Evolutionary conservation across 148 eudicot species (phyloP).

Genomic region (Chenopodium suecicum): DNA sequence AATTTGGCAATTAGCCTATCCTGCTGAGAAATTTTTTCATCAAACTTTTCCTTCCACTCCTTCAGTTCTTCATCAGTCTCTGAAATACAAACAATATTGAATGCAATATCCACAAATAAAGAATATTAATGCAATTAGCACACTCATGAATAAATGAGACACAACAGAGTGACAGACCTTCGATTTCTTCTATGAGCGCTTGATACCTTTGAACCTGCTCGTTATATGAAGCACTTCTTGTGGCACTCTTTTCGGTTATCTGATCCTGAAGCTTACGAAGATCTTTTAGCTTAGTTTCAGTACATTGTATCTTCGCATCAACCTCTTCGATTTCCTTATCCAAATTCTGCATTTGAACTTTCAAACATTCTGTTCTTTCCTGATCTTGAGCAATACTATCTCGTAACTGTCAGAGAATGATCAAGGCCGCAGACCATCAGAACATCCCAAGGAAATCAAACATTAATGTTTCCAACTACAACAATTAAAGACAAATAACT

Average conservation of each 20-base stretch:
- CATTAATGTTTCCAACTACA: background rate
- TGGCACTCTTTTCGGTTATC: constrained; percentile 57
- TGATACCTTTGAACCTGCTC: constrained; percentile 56
- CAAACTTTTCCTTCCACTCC: constrained; percentile 74
- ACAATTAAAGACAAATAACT: background rate
- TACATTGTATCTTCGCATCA: constrained; percentile 62
- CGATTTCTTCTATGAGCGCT: constrained; percentile 64
- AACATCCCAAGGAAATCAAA: background rate
- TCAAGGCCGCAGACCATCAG: constrained; percentile 8
- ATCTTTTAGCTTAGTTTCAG: constrained; percentile 65
- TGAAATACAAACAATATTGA: constrained; percentile 28
- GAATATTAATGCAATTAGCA: background rate
- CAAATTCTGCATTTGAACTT: constrained; percentile 64
- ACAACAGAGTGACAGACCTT: constrained; percentile 44
- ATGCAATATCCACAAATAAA: background rate
- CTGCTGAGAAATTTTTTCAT: constrained; percentile 51
- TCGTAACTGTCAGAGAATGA: constrained; percentile 57
- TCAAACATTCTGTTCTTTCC: constrained; percentile 62
- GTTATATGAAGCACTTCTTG: constrained; percentile 52
- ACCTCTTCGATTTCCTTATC: constrained; percentile 55
- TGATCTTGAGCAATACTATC: constrained; percentile 87
- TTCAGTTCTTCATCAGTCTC: constrained; percentile 86
- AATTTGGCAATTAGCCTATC: constrained; percentile 52
- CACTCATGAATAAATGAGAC: background rate
- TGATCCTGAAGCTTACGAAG: constrained; percentile 54